Evolutionary conservation across 345 rosid genomes (phyloP), one percentile per base, ranked within the genome.

Genomic region (Populus deltoides): DNA sequence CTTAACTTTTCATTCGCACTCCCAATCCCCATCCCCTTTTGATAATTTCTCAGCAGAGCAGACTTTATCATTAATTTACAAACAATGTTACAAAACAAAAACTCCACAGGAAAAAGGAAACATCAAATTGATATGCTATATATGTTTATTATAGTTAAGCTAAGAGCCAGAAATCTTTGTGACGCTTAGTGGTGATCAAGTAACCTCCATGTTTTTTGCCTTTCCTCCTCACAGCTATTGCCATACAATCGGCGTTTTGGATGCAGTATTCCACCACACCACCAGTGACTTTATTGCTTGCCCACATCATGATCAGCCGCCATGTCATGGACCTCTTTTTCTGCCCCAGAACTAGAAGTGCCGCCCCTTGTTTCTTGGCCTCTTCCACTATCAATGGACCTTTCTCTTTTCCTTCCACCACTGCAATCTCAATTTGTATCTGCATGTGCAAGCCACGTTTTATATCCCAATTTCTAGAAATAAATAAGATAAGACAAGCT

Each of bases 151-250:
- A 2, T 31, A 33, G 36, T 80, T 75, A 93, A 63, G 99, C 99
- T 53, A 95, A 82, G 75, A 95, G 97, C 99, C 99, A 93, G 86
- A 95, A 95, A 83, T 95, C 99, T 83, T 87, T 95, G 77, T 93
- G 99, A 43, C 96, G 92, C 72, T 92, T 95, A 18, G 99, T 95
- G 81, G 97, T 95, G 80, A 95, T 92, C 87, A 92, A 81, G 72
- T 92, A 95, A 6, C 99, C 99, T 49, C 99, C 99, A 66, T 85
- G 86, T 78, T 86, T 93, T 81, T 91, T 90, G 89, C 90, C 82
- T 80, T 92, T 95, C 69, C 96, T 86, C 59, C 98, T 87, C 39
- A 95, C 98, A 15, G 96, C 98, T 70, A 95, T 81, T 3, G 97
- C 96, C 99, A 95, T 95, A 83, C 98, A 93, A 15, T 77, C 82